Evolutionary conservation across 1,284 basidiomycete genomes (phyloP), one percentile per base, ranked within the genome.

Genomic region (Rhodotorula sp.): DNA sequence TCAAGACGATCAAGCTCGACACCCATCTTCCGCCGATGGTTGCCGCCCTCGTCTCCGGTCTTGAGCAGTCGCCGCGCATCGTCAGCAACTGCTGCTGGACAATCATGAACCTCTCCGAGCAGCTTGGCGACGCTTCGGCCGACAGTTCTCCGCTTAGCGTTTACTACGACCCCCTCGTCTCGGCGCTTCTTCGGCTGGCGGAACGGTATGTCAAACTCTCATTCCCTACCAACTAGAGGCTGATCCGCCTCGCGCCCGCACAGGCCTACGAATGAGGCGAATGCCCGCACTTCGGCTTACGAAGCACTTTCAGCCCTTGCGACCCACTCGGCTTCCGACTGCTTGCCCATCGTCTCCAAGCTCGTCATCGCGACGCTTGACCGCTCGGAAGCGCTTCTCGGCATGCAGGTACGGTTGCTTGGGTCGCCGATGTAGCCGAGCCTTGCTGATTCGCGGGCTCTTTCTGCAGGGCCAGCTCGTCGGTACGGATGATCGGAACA

Each of bases 1-100:
- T 95, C 77, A 83, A 86, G 58, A 88, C 89, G 29, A 94, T 99
- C 83, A 90, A 94, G 79, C 88, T 90, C 13, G 92, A 95, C 76
- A 86, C 90, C 22, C 93, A 98, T 79, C 84, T 98, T 20, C 89
- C 91, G 72, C 86, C 88, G 24, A 84, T 99, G 60, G 84, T 99
- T 63, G 86, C 88, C 34, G 92, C 91, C 8, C 86, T 98, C 59
- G 91, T 97, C 22, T 83, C 83, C 66, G 92, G 93, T 39, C 82
- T 99, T 72, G 85, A 87, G 62, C 92, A 94, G 79, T 89, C 86
- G 76, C 79, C 82, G 11, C 85, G 94, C 34, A 95, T 99, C 74
- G 87, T 91, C 58, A 88, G 92, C 60, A 96, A 96, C 82, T 96
- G 92, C 82, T 97, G 94, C 79, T 96, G 94, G 90, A 92, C 91